Evolutionary conservation across 2,329 filamentous ascomycete genomes (phyloP), one percentile per base, ranked within the genome.

Genomic region (Xylariaceae sp.): DNA sequence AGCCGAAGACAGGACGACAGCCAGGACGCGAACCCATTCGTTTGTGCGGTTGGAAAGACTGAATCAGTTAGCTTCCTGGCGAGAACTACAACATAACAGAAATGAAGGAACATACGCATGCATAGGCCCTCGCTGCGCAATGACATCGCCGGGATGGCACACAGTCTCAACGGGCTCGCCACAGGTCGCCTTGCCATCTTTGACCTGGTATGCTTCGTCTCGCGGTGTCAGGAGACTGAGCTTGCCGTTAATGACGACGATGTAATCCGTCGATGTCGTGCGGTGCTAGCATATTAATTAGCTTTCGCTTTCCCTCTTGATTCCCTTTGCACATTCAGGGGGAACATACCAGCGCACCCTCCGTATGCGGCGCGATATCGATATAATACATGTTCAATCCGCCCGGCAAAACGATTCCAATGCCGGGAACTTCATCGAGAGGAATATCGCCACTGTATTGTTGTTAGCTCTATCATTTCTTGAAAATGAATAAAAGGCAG

Each of bases 191-290:
- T 55, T 55, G 42, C 70, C 68, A 35, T 68, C 67, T 8, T 62
- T 55, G 1, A 71, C 56, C 13, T 61, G 48, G 53, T 69, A 72
- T 2, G 68, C 50, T 13, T 55, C 47, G 4, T 51, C 53, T 17
- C 63, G 58, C 5, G 71, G 70, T 1, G 70, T 68, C 18, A 70
- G 30, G 30, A 72, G 66, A 35, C 67, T 72, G 18, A 71, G 54
- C 9, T 64, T 66, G 51, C 70, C 71, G 3, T 56, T 55, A 15
- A 72, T 54, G 13, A 73, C 66, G 48, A 71, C 55, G 9, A 71
- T 59, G 61, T 73, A 73, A 60, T 73, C 72, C 30, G 68, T 69
- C 11, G 70, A 72, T 10, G 67, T 65, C 3, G 71, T 73, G 15
- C 72, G 71, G 54, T 70, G 71, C 68, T 71, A 44, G 11, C 15